Base-by-base conservation (phyloP, 2,329 filamentous ascomycete species). In the Ceratocystis huliohia region DNA sequence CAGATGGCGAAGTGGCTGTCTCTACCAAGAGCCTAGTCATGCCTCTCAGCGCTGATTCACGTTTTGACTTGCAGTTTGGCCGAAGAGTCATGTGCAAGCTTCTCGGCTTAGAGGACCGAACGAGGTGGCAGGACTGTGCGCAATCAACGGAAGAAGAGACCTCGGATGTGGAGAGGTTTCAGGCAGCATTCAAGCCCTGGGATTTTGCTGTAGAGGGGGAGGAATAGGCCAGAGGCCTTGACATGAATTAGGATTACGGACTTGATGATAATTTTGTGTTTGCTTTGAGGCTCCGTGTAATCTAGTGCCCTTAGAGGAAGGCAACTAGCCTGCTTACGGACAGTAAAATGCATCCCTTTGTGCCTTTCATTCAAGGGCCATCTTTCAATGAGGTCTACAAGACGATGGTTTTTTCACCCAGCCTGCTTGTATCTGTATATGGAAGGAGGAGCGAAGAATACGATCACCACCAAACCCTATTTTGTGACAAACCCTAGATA, bases 41-140 rank as follows among this genome's bases (percentile, higher is more conserved):
- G 78, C 84, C 84, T 5, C 81, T 96, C 7, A 83, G 86, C 68
- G 78, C 85, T 30, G 85, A 84, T 20, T 83, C 88, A 69, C 84
- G 88, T 15, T 97, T 99, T 74, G 91, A 96, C 73, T 76, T 96
- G 59, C 93, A 97, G 73, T 97, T 96, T 72, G 91, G 89, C 3
- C 82, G 95, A 50, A 84, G 86, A 57, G 94, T 96, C 3, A 78
- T 97, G 74, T 93, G 91, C 1, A 96, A 96, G 76, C 78, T 99
- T 64, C 79, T 99, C 63, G 84, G 85, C 2, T 76, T 97, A 59
- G 90, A 96, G 74, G 78, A 84, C 57, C 81, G 94, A n/a, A 77
- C 87, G 64, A 81, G 90, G 70, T 99, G 94, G 94, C 86, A 86
- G 74, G 88, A 96, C 71, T 93, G 90, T 70, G 82, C 81, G 41